These are phyloP conservation scores for Canariomyces notabilis DNA, from an alignment of 2,329 filamentous ascomycete species.

Conservation along the genomic window DNA sequence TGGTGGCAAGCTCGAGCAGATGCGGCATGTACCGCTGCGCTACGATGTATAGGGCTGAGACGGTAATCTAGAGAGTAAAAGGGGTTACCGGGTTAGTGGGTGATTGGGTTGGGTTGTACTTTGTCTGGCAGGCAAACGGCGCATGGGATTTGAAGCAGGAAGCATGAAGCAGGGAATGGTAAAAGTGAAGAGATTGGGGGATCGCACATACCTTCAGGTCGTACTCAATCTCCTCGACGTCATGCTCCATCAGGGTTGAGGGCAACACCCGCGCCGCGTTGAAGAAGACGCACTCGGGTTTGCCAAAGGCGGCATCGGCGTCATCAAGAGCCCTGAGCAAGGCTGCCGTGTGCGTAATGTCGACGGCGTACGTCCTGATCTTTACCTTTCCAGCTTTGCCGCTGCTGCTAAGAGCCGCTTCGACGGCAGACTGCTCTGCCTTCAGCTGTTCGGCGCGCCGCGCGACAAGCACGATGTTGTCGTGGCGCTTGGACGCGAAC, in stretches of 20 bases:
- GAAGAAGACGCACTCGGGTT: slow-evolving; percentile 46
- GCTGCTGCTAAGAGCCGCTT: slow-evolving; percentile 27
- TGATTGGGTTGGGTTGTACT: not conserved
- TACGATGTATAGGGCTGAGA: slow-evolving; percentile 43
- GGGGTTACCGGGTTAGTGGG: too few relatives aligned
- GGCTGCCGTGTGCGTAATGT: slow-evolving; percentile 37
- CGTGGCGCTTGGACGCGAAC: slow-evolving; percentile 41
- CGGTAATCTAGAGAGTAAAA: slow-evolving; percentile 42
- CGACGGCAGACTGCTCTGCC: slow-evolving; percentile 36
- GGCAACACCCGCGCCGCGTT: slow-evolving; percentile 47
- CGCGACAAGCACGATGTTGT: slow-evolving; percentile 44
- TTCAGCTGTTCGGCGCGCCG: slow-evolving; percentile 38
- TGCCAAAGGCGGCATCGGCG: slow-evolving; percentile 36
- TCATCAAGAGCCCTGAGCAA: slow-evolving; percentile 37
- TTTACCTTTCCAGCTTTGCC: too few relatives aligned
- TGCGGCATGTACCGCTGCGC: slow-evolving; percentile 43
- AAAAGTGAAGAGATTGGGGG: not conserved
- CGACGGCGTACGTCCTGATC: slow-evolving; percentile 40
- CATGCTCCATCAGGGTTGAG: slow-evolving; percentile 37
- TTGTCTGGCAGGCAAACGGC: too few relatives aligned
- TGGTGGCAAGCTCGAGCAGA: slow-evolving; percentile 31
- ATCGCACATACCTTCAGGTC: slow-evolving; percentile 41
- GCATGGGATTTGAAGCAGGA: too few relatives aligned
- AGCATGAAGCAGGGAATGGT: too few relatives aligned
- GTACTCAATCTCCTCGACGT: slow-evolving; percentile 40